Percentiles rank a stretch among this genome's conserved stretches.
These are phyloP conservation scores for Beta macrorhiza DNA, from an alignment of 179 eudicot species.

Conservation along the genomic window DNA sequence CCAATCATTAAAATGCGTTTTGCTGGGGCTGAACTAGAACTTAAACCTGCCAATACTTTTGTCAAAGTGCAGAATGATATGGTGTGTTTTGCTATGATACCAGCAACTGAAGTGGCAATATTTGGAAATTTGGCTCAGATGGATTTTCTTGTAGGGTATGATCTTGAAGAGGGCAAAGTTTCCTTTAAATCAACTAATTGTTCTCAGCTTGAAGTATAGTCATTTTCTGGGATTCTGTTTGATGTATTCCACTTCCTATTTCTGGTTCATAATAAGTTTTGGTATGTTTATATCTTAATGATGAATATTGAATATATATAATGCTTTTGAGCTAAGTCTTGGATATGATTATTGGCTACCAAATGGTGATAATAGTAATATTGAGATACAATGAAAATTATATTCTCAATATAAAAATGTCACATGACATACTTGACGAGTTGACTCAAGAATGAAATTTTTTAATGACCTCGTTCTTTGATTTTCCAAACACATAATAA, in stretches of 20 bases:
- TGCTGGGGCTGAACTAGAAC: slow-evolving; percentile 35
- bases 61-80: slow-evolving; percentile 23
- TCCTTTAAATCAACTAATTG: slow-evolving; percentile 43
- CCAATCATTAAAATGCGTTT: slow-evolving; percentile 35
- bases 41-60: slow-evolving; percentile 25
- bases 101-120: slow-evolving; percentile 28
- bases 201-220: slow-evolving; percentile 14
- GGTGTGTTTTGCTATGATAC: slow-evolving; percentile 40
- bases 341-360: not conserved
- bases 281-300: not conserved
- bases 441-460: too few relatives aligned
- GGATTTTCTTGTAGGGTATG: slow-evolving; percentile 42
- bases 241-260: slow-evolving; percentile 3
- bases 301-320: not conserved
- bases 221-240: not conserved
- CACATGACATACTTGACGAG: too few relatives aligned
- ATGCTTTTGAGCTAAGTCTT: not conserved
- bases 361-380: too few relatives aligned
- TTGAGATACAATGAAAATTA: not conserved
- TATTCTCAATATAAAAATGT: not conserved
- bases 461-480: too few relatives aligned
- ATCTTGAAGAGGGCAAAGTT: slow-evolving; percentile 34
- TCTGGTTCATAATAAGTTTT: not conserved
- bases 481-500: too few relatives aligned
- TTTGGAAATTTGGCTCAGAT: slow-evolving; percentile 49